Conservation (phyloP, 129 eudicot genomes). For the Lactuca saligna region DNA sequence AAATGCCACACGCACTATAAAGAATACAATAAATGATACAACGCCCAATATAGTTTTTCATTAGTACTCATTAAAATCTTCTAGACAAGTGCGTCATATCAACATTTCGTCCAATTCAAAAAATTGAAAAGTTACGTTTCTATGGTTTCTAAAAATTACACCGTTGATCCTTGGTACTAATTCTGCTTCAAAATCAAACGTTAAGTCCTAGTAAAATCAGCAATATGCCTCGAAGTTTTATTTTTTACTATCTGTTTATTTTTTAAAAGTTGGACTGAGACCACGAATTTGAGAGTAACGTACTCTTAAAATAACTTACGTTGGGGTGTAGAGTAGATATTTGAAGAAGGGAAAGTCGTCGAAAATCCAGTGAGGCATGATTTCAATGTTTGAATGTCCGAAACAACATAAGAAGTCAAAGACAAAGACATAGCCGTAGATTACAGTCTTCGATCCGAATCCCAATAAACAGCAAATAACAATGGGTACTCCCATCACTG, state of each 20-base stretch:
- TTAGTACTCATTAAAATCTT: neutral
- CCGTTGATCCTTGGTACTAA: too few relatives aligned
- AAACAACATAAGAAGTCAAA: slow-evolving; percentile 76
- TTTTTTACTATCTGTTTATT: too few relatives aligned
- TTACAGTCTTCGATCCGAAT: slow-evolving; percentile 56
- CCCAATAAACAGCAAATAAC: slow-evolving; percentile 55
- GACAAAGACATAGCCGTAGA: slow-evolving; percentile 57
- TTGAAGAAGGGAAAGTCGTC: slow-evolving; percentile 50
- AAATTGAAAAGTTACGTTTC: too few relatives aligned
- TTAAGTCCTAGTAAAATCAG: too few relatives aligned
- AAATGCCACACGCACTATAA: neutral
- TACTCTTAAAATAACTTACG: slow-evolving; percentile 51
- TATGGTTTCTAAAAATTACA: too few relatives aligned
- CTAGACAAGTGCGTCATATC: neutral
- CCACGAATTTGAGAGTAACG: too few relatives aligned
- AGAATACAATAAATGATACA: neutral
- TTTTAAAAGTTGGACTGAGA: too few relatives aligned
- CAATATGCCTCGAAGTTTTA: too few relatives aligned
- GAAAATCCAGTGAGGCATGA: slow-evolving; percentile 65
- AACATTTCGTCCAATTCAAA: neutral
- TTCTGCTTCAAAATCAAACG: too few relatives aligned
- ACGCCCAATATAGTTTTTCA: neutral
- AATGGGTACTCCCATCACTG: slow-evolving; percentile 63
- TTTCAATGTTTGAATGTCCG: slow-evolving; percentile 74
- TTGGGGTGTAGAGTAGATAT: slow-evolving; percentile 68